Conservation (phyloP, 208 protist genomes). For the Phytomonas sp. region DNA sequence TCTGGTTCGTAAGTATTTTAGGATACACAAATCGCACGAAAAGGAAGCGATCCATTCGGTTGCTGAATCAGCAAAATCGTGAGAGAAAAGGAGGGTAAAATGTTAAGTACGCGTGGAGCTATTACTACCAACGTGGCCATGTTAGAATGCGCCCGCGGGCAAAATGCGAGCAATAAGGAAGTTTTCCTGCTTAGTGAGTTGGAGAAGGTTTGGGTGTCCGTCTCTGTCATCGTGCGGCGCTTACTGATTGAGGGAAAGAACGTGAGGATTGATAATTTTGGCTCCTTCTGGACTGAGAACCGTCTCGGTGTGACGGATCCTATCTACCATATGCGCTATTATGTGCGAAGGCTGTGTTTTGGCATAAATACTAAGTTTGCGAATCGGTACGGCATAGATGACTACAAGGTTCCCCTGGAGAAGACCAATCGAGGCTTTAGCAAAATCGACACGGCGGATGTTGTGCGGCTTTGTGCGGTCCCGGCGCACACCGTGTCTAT, state of each 20-base stretch:
- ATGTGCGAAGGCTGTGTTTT: constrained; percentile 30
- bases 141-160: constrained; percentile 71
- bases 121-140: constrained; percentile 71
- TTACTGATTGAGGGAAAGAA: constrained; percentile 51
- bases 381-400: constrained; percentile 39
- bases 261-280: constrained; percentile 57
- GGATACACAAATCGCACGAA: not conserved
- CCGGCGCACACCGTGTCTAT: constrained; percentile 46
- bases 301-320: constrained; percentile 28
- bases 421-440: constrained; percentile 20
- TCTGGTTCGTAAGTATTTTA: not conserved
- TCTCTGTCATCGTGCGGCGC: constrained; percentile 42
- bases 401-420: constrained; percentile 25
- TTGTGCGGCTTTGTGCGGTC: constrained; percentile 53
- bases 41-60: not conserved
- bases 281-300: constrained; percentile 54
- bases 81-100: constrained; percentile 9
- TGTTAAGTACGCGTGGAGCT: constrained; percentile 68
- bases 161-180: constrained; percentile 33
- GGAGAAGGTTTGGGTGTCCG: constrained; percentile 72
- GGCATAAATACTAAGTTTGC: constrained; percentile 35
- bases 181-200: constrained; percentile 82
- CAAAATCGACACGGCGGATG: constrained; percentile 43
- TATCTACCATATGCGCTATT: constrained; percentile 23
- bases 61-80: not conserved